Conservation (phyloP, 1,284 basidiomycete species). For the Sutorius eximius region DNA sequence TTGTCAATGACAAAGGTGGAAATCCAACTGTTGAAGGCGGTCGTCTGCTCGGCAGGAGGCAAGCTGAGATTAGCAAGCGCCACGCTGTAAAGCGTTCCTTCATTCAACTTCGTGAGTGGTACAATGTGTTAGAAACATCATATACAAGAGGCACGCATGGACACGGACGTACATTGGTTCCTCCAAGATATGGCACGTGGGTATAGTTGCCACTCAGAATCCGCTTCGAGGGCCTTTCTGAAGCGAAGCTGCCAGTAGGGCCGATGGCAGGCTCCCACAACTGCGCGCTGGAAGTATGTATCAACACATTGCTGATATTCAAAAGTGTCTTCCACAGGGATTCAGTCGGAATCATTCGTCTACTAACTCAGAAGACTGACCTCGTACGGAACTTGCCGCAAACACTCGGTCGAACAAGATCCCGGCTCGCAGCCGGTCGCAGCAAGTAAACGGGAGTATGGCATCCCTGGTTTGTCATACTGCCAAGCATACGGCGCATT, state of each 20-base stretch:
- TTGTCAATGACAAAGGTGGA: constrained; percentile 16
- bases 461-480: constrained; percentile 56
- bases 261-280: constrained; percentile 61
- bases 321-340: constrained; percentile 11
- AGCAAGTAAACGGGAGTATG: constrained; percentile 49
- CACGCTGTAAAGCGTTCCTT: constrained; percentile 14
- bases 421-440: constrained; percentile 48
- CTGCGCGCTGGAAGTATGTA: constrained; percentile 49
- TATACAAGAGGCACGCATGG: neutral
- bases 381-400: constrained; percentile 25
- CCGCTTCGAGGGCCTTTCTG: constrained; percentile 47
- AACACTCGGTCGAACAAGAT: constrained; percentile 40
- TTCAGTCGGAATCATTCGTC: neutral
- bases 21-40: constrained; percentile 21
- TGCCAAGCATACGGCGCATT: constrained; percentile 50
- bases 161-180: constrained; percentile 16
- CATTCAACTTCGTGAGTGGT: constrained; percentile 12
- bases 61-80: constrained; percentile 14
- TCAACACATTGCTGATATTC: constrained; percentile 46
- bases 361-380: neutral
- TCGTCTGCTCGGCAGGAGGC: constrained; percentile 16
- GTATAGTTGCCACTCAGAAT: constrained; percentile 52
- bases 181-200: constrained; percentile 52
- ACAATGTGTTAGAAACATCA: neutral
- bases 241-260: constrained; percentile 49